phyloP scores from a whole-genome alignment of 768 basidiomycete species.

The Leccinum imitatum region DNA sequence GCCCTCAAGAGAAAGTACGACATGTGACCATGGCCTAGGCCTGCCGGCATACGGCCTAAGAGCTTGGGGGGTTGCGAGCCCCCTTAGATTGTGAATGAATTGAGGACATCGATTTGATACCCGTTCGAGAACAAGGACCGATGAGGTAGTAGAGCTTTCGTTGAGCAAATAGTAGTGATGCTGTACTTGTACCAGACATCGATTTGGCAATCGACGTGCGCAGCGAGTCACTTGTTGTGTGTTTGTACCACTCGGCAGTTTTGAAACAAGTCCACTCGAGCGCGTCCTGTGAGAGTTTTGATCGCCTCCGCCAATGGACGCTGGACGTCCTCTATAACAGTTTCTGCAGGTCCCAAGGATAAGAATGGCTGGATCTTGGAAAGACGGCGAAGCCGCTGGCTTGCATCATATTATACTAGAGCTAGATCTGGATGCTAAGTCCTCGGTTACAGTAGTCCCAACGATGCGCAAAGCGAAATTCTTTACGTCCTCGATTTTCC shows the following conservation, averaged over 20 bases:
- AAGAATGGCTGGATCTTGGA: no score
- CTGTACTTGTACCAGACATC: conserved; percentile 12
- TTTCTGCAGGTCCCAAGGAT: no score
- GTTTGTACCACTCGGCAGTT: background rate
- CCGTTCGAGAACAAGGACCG: conserved; percentile 16
- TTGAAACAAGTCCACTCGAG: background rate
- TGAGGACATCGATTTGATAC: conserved; percentile 27
- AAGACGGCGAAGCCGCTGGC: no score
- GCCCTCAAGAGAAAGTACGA: conserved; percentile 76
- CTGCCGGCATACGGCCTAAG: conserved; percentile 1
- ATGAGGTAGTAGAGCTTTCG: conserved; percentile 20
- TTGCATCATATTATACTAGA: no score
- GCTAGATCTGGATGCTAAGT: no score
- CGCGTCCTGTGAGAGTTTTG: background rate
- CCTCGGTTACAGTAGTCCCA: no score
- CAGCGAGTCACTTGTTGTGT: conserved; percentile 1
- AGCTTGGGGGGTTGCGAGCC: background rate
- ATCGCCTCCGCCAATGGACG: background rate
- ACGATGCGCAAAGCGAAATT: no score
- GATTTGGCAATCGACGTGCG: conserved; percentile 15
- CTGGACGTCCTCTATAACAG: conserved; percentile 1
- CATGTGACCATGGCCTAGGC: conserved; percentile 35
- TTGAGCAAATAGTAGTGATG: conserved; percentile 13
- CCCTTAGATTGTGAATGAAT: conserved; percentile 1
- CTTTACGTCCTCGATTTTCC: no score